These are phyloP conservation scores for Cinnamomum micranthum DNA, from an alignment of 164 flowering plant genomes.

Conservation along the genomic window DNA sequence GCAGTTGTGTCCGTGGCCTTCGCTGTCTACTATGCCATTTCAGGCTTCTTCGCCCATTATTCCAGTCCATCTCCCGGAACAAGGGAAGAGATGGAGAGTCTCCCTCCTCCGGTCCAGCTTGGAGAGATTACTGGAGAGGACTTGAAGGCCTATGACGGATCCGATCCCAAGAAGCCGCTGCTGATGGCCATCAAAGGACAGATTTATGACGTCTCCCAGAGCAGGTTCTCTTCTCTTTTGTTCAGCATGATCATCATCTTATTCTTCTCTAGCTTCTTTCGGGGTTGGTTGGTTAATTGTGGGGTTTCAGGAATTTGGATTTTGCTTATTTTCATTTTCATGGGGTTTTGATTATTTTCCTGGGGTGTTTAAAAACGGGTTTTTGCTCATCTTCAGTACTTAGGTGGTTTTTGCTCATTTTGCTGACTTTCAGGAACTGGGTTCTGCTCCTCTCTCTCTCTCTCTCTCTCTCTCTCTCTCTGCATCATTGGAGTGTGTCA, in stretches of 20 bases:
- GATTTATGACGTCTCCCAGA: constrained; percentile 92
- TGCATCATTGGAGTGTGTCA: too few relatives aligned
- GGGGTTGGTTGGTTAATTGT: too few relatives aligned
- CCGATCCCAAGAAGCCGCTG: constrained; percentile 79
- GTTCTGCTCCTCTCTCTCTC: too few relatives aligned
- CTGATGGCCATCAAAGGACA: constrained; percentile 98
- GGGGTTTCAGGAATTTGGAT: too few relatives aligned
- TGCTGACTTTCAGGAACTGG: too few relatives aligned
- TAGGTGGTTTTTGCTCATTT: too few relatives aligned
- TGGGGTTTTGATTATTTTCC: too few relatives aligned
- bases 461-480: too few relatives aligned
- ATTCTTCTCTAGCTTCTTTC: background rate
- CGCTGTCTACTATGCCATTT: constrained; percentile 41
- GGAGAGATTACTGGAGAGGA: constrained; percentile 87
- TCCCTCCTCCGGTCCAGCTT: constrained; percentile 92
- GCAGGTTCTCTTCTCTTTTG: constrained; percentile 40
- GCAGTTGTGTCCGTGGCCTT: constrained; percentile 47
- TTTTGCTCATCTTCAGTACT: too few relatives aligned
- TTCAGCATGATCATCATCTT: background rate
- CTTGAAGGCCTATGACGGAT: constrained; percentile 72
- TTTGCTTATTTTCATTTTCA: too few relatives aligned
- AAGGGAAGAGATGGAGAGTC: constrained; percentile 59
- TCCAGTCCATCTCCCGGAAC: constrained; percentile 13
- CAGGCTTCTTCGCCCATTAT: constrained; percentile 30
- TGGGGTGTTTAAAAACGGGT: too few relatives aligned